Conservation (phyloP, 805 yeast species). For the Candida sakaeoensis region DNA sequence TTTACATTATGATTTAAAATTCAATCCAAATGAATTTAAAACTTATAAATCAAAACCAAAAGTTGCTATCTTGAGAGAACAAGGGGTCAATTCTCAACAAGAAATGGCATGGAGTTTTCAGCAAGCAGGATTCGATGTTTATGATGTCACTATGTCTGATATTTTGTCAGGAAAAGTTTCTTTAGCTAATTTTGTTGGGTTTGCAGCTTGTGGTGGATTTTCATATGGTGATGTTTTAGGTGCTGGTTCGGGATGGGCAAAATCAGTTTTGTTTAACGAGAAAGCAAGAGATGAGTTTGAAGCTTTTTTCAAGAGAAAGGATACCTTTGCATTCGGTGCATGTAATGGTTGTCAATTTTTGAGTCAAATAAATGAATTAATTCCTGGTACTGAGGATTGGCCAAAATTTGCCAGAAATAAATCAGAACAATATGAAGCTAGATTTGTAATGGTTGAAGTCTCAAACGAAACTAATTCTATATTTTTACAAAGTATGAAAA, state of each 20-base stretch:
- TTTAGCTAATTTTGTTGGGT: slow-evolving; percentile 78
- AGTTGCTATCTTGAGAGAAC: slow-evolving; percentile 96
- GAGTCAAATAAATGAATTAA: slow-evolving; percentile 76
- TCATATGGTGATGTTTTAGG: slow-evolving; percentile 98
- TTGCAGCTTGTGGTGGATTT: slow-evolving; percentile 99
- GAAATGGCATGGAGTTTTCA: slow-evolving; percentile 98
- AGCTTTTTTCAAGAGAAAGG: slow-evolving; percentile 79
- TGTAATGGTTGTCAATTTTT: slow-evolving; percentile 98
- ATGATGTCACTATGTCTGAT: slow-evolving; percentile 97
- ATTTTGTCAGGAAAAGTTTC: slow-evolving; percentile 68
- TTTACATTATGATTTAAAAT: slow-evolving; percentile 74
- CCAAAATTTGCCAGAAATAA: slow-evolving; percentile 88
- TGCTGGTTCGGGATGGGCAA: slow-evolving; percentile 99
- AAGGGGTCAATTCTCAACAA: slow-evolving; percentile 96
- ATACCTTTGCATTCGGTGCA: slow-evolving; percentile 96
- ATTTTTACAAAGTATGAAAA: slow-evolving; percentile 85
- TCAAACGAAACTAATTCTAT: slow-evolving; percentile 52
- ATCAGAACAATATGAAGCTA: slow-evolving; percentile 95
- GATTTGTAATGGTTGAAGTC: slow-evolving; percentile 86
- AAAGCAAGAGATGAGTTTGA: slow-evolving; percentile 71
- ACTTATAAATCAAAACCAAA: slow-evolving; percentile 54
- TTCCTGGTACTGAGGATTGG: slow-evolving; percentile 95
- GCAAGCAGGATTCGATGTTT: slow-evolving; percentile 90
- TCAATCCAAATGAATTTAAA: slow-evolving; percentile 40
- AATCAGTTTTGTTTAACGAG: slow-evolving; percentile 83